A percentile compares a stretch with the other conserved stretches of the same genome.
Evolutionary conservation across 2,329 filamentous ascomycete species (phyloP).

Genomic region (Chaetoscypha palmicola): DNA sequence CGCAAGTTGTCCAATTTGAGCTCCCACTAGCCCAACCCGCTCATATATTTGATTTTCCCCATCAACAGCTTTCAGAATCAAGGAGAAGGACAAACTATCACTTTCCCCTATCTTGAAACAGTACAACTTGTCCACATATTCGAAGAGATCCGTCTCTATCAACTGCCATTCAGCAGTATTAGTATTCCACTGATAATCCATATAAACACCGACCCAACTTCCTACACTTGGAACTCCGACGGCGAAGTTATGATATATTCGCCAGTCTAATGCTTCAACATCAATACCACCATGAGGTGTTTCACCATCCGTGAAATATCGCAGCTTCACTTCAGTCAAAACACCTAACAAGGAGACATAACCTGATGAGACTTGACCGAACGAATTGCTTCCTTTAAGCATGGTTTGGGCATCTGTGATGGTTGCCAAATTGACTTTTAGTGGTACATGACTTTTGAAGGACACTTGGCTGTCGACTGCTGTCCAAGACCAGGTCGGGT

Average conservation of each 20-base stretch:
- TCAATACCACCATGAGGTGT: too few relatives aligned
- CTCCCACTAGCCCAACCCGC: background rate
- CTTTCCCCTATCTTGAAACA: background rate
- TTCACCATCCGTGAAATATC: background rate
- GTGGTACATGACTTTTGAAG: background rate
- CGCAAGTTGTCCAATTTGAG: background rate
- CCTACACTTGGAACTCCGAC: background rate
- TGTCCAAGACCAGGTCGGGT: background rate
- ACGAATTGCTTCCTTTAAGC: background rate
- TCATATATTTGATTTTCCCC: background rate
- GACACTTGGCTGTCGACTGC: background rate
- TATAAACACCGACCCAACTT: background rate
- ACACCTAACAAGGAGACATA: background rate
- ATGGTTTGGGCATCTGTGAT: background rate
- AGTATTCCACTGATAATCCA: background rate
- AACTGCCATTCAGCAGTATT: background rate
- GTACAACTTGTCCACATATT: background rate
- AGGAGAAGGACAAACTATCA: background rate
- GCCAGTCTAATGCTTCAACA: background rate
- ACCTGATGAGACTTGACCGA: background rate
- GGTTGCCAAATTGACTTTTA: background rate
- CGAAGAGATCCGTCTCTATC: background rate
- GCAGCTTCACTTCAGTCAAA: background rate
- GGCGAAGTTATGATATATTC: background rate
- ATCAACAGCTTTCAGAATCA: background rate